These are phyloP conservation scores for Colletotrichum spinosum DNA, from an alignment of 2,329 filamentous ascomycete species.

Conservation along the genomic window DNA sequence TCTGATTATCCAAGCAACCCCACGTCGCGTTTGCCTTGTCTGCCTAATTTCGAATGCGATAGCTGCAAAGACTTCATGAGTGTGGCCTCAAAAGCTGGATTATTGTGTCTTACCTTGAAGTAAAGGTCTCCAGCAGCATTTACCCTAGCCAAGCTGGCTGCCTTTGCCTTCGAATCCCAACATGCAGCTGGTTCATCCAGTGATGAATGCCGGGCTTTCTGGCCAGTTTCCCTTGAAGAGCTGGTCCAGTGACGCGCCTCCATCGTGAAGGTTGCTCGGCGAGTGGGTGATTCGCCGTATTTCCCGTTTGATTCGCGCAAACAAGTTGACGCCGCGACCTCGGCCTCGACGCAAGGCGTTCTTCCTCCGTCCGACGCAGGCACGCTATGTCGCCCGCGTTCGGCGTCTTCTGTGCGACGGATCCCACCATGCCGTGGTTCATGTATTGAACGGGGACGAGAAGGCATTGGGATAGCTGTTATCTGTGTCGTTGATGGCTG, in stretches of 20 bases:
- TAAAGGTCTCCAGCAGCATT: constrained; percentile 12
- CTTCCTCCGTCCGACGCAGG: background rate
- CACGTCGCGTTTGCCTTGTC: constrained; percentile 2
- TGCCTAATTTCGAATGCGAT: constrained; percentile 11
- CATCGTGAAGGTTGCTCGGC: background rate
- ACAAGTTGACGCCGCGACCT: background rate
- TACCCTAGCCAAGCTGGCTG: constrained; percentile 9
- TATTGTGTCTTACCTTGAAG: constrained; percentile 12
- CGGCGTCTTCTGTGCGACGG: background rate
- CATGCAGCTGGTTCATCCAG: background rate
- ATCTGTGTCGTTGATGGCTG: background rate
- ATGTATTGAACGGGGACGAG: background rate
- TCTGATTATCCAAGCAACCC: background rate
- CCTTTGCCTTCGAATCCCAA: background rate
- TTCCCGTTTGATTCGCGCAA: too few relatives aligned
- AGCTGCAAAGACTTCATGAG: background rate
- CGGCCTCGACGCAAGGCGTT: background rate
- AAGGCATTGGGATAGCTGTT: background rate
- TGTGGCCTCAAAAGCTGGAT: background rate
- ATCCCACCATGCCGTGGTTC: background rate
- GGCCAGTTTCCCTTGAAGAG: too few relatives aligned
- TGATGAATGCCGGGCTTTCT: too few relatives aligned
- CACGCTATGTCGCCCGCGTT: background rate
- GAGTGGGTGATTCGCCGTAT: too few relatives aligned
- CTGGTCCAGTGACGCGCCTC: background rate